Base-by-base conservation (phyloP, 2,329 filamentous ascomycete genomes). In the Epichloe sp. region DNA sequence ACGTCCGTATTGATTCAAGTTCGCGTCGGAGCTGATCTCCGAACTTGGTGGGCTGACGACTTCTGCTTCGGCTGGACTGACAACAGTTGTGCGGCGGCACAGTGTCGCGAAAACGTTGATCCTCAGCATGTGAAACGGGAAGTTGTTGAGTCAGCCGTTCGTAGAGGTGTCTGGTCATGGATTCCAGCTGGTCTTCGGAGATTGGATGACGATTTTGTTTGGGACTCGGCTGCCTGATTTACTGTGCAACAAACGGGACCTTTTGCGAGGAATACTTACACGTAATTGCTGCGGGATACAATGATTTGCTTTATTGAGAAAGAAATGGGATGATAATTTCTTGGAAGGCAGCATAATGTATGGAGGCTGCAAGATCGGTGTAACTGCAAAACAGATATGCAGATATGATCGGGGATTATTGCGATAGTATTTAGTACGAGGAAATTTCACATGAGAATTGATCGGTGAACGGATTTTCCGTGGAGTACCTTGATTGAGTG, bases 11-110 rank as follows among this genome's bases (percentile, higher is more conserved):
- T 71, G 50, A 63, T 71, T 41, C 65, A 60, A 3, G 55, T 69
- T 15, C 67, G 61, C 19, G 67, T 71, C 41, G 66, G 66, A 38
- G 55, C 63, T 23, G 60, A 70, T 31, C 57, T 68, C 26, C 64
- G 67, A 50, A 59, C 65, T 34, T 71, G 68, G 69, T 71, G 69
- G 69, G 66, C 61, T 26, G 69, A 71, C 49, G 68, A 71, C 52
- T 61, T 71, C 52, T 60, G 60, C 19, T 57, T 70, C 43, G 67
- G 68, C 44, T 71, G 69, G 69, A 68, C 58, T 17, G 67, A 71
- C 55, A 71, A 70, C 52, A 65, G 60, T 44, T 71, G 69, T 52
- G 60, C 65, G 23, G 67, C 69, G 43, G 62, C 64, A 6, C 56
- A 55, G 42, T 71, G 69, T 47, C 69, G 69, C 40, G 57, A 58